Evolutionary conservation across 768 basidiomycete genomes (phyloP), one percentile per base, ranked within the genome.

Genomic region (Hypholoma fasciculare): DNA sequence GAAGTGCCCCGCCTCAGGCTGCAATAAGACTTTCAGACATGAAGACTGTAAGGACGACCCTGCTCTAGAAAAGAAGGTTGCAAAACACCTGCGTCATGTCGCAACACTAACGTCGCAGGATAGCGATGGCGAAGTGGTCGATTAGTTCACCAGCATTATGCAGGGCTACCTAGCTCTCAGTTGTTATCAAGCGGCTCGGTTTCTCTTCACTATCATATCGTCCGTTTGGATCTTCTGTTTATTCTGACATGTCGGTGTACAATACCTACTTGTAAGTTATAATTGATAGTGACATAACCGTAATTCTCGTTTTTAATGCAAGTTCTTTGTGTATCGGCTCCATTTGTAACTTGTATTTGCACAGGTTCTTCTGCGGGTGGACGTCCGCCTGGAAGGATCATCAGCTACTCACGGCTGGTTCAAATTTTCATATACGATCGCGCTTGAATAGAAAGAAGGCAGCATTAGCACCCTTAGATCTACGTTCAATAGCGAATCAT

Each of bases 1-100:
- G 58, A 75, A 77, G 56, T 94, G 92, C 63, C 92, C 92, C 44
- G 80, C 87, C 3, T 74, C 90, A 20, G 92, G 92, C 0, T 94
- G 92, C 71, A 82, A 76, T 61, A 79, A 87, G 68, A 62, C 64
- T 34, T 82, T 92, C 62, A 79, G 74, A 16, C 65, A 86, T 48
- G 66, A 67, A 2, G 74, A 84, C 50, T 79, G 90, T 53, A 71
- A 79, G 57, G 67, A 74, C 2, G 78, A 94, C 70, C 81, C 80
- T 52, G 82, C 77, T 0, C 71, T 94, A 14, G 84, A 78, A 34
- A 87, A 84, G 71, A 85, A 80, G 54, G 81, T 88, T 52, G 88
- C 82, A 65, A 81, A 79, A 3, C 76, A 77, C 54, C 72, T 76
- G n/a, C 82, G 89, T 54, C 78, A 87, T 39, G 75, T 77, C 38